Conservation (phyloP, 441 rosid genomes). For the Euphorbia schlechtendalii region DNA sequence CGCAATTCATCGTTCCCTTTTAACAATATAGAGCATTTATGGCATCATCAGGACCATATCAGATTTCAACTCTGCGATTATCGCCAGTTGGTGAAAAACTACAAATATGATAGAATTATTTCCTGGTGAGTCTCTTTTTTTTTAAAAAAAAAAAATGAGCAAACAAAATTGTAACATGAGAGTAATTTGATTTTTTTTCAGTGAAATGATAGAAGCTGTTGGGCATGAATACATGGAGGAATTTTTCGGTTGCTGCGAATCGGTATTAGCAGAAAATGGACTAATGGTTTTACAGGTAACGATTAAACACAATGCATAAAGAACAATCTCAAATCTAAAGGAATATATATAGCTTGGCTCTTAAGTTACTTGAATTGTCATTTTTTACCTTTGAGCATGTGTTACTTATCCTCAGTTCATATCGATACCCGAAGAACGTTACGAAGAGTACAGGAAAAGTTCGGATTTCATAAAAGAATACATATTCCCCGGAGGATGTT, state of each 20-base stretch:
- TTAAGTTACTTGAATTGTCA: background rate
- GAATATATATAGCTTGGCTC: background rate
- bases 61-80: conserved; percentile 62
- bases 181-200: conserved; percentile 19
- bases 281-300: conserved; percentile 68
- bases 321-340: background rate
- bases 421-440: conserved; percentile 82
- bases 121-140: conserved; percentile 44
- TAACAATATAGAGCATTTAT: background rate
- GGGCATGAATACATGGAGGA: conserved; percentile 78
- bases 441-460: conserved; percentile 64
- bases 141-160: background rate
- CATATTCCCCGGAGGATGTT: conserved; percentile 81
- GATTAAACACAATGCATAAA: background rate
- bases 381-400: background rate
- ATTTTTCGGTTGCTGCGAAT: conserved; percentile 63
- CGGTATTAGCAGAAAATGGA: conserved; percentile 64
- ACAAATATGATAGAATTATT: conserved; percentile 65
- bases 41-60: conserved; percentile 50
- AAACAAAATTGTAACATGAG: background rate
- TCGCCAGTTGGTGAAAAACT: conserved; percentile 42
- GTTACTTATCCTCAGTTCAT: conserved; percentile 36
- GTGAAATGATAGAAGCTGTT: conserved; percentile 88
- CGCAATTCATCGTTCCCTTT: background rate
- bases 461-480: conserved; percentile 85